Conservation (phyloP, 2,329 filamentous ascomycete genomes). For the Colletotrichum tamarilloi region DNA sequence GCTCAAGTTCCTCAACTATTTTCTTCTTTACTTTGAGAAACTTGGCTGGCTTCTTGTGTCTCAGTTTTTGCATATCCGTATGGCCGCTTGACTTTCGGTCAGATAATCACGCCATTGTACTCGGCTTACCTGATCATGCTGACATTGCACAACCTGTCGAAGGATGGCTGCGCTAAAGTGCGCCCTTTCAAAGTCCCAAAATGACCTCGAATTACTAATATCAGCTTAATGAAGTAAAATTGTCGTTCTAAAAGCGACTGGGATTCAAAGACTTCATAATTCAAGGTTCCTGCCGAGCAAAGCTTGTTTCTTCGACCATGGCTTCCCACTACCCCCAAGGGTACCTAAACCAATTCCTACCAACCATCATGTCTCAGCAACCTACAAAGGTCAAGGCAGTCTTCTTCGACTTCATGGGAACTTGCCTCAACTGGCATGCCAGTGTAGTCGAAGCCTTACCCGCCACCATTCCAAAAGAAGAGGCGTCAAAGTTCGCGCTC, state of each 20-base stretch:
- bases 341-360: background rate
- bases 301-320: background rate
- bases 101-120: background rate
- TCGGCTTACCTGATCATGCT: background rate
- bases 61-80: background rate
- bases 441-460: conserved; percentile 51
- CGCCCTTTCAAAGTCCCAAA: background rate
- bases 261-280: background rate
- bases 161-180: background rate
- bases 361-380: background rate
- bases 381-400: conserved; percentile 52
- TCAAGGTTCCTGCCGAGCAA: background rate
- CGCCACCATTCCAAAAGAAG: conserved; percentile 41
- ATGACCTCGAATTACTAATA: background rate
- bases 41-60: too few species aligned
- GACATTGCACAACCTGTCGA: background rate
- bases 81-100: background rate
- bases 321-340: background rate
- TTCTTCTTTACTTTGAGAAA: too few species aligned
- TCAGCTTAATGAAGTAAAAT: background rate
- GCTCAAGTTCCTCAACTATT: too few species aligned
- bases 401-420: conserved; percentile 70
- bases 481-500: conserved; percentile 55
- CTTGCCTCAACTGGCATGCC: conserved; percentile 66
- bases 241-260: background rate